Conservation (phyloP, 306 rosid species). For the Vachellia collinsii region DNA sequence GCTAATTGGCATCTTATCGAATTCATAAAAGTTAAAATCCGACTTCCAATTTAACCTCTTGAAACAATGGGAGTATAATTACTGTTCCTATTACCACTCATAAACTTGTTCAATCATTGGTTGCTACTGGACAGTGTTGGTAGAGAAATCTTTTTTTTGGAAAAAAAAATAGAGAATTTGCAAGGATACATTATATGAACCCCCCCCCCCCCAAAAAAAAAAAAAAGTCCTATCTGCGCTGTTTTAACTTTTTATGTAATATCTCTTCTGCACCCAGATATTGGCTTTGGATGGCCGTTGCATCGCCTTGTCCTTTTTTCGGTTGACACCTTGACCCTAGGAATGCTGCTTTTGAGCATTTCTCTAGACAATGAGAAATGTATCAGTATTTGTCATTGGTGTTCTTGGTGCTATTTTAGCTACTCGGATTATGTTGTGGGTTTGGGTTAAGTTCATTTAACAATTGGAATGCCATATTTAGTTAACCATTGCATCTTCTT, state of each 20-base stretch:
- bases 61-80: background rate
- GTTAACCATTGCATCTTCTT: conserved; percentile 28
- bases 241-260: too few relatives aligned
- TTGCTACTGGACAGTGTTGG: conserved; percentile 13
- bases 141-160: background rate
- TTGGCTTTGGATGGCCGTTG: conserved; percentile 15
- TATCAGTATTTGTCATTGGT: conserved; percentile 8
- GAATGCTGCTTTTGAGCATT: background rate
- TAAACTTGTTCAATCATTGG: background rate
- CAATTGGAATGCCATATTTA: conserved; percentile 26
- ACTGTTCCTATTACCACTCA: background rate
- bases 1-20: background rate
- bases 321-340: background rate
- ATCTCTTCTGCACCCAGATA: background rate
- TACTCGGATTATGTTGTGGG: conserved; percentile 22
- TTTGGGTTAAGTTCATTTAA: background rate
- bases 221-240: background rate
- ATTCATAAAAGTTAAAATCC: background rate
- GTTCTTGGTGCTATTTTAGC: conserved; percentile 12
- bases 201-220: background rate
- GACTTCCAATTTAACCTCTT: background rate
- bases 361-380: background rate
- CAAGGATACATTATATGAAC: background rate
- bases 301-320: background rate
- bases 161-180: background rate